Evolutionary conservation across 768 basidiomycete species (phyloP).

Genomic region (Mycena pura): DNA sequence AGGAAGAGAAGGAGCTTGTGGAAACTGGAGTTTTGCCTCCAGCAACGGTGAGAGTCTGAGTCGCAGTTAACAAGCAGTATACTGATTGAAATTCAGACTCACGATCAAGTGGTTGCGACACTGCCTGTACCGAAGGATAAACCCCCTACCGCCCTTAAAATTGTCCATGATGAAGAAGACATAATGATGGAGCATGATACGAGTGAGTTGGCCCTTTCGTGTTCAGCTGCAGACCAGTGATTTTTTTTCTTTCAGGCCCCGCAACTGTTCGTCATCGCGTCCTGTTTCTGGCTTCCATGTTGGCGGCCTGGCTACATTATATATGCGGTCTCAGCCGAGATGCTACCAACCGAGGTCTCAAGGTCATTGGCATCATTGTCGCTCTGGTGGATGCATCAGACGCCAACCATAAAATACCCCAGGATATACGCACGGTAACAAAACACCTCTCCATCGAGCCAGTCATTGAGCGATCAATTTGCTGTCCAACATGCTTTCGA

Average conservation of each 20-base stretch:
- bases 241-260: conserved; percentile 1
- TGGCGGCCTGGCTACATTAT: conserved; percentile 9
- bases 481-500: conserved; percentile 14
- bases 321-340: background rate
- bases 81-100: background rate
- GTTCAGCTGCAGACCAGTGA: background rate
- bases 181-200: background rate
- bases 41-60: background rate
- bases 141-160: no score
- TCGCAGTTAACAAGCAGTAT: background rate
- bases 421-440: conserved; percentile 1
- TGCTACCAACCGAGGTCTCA: background rate
- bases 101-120: background rate
- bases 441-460: conserved; percentile 5
- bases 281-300: conserved; percentile 1
- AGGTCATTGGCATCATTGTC: background rate
- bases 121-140: background rate
- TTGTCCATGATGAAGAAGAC: background rate
- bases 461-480: conserved; percentile 2
- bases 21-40: background rate
- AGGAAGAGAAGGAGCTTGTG: background rate
- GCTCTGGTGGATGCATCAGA: background rate
- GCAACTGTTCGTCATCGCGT: background rate
- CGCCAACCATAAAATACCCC: background rate
- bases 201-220: background rate